Evolutionary conservation across 345 rosid genomes (phyloP), one percentile per base, ranked within the genome.

Genomic region (Eucalyptus pauciflora): DNA sequence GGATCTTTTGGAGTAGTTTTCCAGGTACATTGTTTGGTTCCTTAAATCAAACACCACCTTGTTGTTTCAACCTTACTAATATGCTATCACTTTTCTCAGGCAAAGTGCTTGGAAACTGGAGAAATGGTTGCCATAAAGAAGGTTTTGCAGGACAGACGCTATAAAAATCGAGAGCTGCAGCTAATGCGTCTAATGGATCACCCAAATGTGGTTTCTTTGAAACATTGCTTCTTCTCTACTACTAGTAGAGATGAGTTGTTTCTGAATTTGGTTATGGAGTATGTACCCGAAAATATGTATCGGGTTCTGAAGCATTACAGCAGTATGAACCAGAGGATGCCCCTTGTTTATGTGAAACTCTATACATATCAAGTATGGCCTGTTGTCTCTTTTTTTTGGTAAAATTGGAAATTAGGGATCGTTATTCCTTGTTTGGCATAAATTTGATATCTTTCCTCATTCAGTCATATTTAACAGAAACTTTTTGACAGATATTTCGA

Each of bases 1-100:
- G 99, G 98, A 56, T 96, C 99, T 58, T 96, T 96, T 87, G 99
- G 99, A 89, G 93, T 94, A 69, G 99, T 96, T 80, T 96, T 96
- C 87, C 98, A 96, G 98, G 99, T 96, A 89, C 43, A 22, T 86
- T 79, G 49, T 80, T 58, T 41, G 85, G 31, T 52, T 56, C 81
- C 54, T 51, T 45, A 54, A 31, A 13, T 83, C 8, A 80, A 71
- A 67, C n/a, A 58, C 24, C 27, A n/a, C 81, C 71, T 49, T 22
- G 67, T 86, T 37, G 85, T 17, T 64, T 86, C 80, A 45, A 22
- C 48, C 37, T 25, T 37, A 24, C 67, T 83, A 29, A 58, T 90
- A 80, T 31, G 24, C 48, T 86, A 80, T 85, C 90, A 85, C 89
- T 49, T 48, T 76, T 87, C 71, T 87, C 87, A 94, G 95, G 95